Evolutionary conservation across 108 stramenopile genomes (phyloP).

Genomic region (Epipyxis sp.): DNA sequence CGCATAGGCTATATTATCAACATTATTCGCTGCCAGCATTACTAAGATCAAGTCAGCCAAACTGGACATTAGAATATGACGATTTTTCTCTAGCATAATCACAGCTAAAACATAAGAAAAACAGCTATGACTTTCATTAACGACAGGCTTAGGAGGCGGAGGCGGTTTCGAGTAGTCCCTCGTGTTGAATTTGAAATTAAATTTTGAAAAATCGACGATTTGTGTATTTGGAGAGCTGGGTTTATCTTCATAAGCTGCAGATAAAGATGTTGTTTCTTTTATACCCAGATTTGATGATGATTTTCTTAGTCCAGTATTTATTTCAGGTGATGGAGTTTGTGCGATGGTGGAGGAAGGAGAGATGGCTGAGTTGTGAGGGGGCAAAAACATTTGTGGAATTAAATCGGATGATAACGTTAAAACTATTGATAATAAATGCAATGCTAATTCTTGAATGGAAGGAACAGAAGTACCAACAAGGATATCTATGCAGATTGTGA

Average conservation of each 20-base stretch:
- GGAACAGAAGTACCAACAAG: not conserved
- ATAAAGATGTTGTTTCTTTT: not conserved
- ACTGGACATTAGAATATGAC: not conserved
- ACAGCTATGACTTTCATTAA: not conserved
- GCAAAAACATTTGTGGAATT: not conserved
- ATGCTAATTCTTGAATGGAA: not conserved
- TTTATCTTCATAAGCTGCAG: not conserved
- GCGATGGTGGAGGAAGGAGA: not conserved
- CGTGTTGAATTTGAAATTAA: not conserved
- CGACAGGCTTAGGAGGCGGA: not conserved
- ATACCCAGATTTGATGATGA: not conserved
- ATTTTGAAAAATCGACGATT: not conserved
- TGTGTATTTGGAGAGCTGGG: not conserved
- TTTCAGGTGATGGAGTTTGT: not conserved
- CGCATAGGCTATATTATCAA: not conserved
- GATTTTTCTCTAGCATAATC: constrained; percentile 16
- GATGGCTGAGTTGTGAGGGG: not conserved
- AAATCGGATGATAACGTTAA: not conserved
- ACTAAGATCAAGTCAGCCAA: not conserved
- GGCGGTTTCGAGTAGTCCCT: not conserved
- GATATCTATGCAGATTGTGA: not conserved
- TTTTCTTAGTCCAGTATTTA: not conserved
- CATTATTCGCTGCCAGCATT: constrained; percentile 1
- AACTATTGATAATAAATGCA: not conserved
- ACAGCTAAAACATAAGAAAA: constrained; percentile 15